A percentile compares a stretch with the other conserved stretches of the same genome.
These are phyloP conservation scores for Candida glucosophila DNA, from an alignment of 1,139 yeast genomes.

Conservation along the genomic window DNA sequence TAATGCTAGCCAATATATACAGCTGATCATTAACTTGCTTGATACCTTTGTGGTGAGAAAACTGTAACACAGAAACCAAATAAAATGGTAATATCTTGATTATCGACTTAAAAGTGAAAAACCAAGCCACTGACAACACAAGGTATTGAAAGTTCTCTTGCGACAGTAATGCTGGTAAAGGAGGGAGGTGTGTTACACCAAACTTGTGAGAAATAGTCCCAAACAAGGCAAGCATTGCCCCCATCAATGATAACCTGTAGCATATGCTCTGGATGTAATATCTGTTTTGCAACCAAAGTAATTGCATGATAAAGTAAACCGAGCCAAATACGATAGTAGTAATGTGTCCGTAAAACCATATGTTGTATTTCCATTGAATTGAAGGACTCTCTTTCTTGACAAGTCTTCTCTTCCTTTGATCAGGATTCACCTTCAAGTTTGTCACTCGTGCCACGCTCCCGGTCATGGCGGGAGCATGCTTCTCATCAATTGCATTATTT, in stretches of 20 bases:
- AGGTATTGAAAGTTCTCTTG: constrained; percentile 65
- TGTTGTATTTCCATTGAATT: constrained; percentile 34
- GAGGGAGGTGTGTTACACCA: constrained; percentile 45
- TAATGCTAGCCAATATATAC: constrained; percentile 33
- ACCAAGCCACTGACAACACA: constrained; percentile 48
- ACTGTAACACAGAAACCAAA: constrained; percentile 49
- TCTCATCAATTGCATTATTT: constrained; percentile 1
- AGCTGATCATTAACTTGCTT: constrained; percentile 31
- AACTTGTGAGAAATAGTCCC: constrained; percentile 52
- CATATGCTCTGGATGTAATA: constrained; percentile 35
- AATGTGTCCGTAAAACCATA: constrained; percentile 60
- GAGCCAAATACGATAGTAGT: constrained; percentile 42
- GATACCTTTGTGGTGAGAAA: constrained; percentile 34
- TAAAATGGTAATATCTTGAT: constrained; percentile 57
- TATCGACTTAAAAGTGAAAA: constrained; percentile 54
- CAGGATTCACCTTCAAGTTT: constrained; percentile 3
- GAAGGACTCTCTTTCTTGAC: constrained; percentile 31
- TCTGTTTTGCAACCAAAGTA: constrained; percentile 34
- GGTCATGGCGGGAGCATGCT: neutral
- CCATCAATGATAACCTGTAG: constrained; percentile 49
- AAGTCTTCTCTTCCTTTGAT: constrained; percentile 18
- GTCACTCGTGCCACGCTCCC: too few species aligned
- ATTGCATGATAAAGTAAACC: constrained; percentile 39
- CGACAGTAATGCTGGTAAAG: constrained; percentile 48
- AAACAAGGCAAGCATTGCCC: constrained; percentile 46